Percentiles rank a stretch among this genome's conserved stretches.
Evolutionary conservation across 192 early-diverging fungal genomes (phyloP).

Genomic region (Backusella circina): DNA sequence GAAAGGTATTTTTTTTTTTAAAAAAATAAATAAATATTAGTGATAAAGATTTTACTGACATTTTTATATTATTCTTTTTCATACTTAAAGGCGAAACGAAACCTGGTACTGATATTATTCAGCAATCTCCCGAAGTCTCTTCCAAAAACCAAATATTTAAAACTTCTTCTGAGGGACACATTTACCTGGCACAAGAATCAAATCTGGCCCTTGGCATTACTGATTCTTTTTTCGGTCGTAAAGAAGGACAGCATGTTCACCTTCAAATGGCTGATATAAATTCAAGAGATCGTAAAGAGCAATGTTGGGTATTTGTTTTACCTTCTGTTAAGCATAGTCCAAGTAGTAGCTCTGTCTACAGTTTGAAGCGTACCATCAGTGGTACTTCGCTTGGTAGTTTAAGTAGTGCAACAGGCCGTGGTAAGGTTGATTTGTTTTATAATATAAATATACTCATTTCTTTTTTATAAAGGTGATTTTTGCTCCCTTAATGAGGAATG

Average conservation of each 20-base stretch:
- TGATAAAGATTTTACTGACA: too few species aligned
- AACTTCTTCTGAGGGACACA: slow-evolving; percentile 4
- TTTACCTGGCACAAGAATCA: neutral
- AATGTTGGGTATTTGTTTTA: slow-evolving; percentile 22
- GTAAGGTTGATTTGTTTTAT: neutral
- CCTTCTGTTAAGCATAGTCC: neutral
- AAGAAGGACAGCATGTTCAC: slow-evolving; percentile 23
- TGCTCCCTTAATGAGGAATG: neutral
- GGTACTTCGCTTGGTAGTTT: neutral
- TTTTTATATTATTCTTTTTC: neutral
- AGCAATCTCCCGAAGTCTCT: neutral
- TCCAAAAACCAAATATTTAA: neutral
- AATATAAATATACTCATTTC: neutral
- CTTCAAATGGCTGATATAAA: slow-evolving; percentile 13
- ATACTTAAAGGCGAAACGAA: slow-evolving; percentile 10
- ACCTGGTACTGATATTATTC: slow-evolving; percentile 18
- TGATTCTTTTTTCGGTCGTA: slow-evolving; percentile 22
- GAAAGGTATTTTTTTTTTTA: slow-evolving; percentile 10
- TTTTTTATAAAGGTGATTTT: neutral
- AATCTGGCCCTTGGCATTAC: slow-evolving; percentile 21
- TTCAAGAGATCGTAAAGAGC: slow-evolving; percentile 15
- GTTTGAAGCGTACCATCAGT: slow-evolving; percentile 1
- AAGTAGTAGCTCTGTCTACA: neutral
- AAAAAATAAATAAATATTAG: too few species aligned
- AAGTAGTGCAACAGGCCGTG: neutral